phyloP scores from a whole-genome alignment of 2,329 filamentous ascomycete genomes.

The Xenosphaeropsis pyriputrescens region DNA sequence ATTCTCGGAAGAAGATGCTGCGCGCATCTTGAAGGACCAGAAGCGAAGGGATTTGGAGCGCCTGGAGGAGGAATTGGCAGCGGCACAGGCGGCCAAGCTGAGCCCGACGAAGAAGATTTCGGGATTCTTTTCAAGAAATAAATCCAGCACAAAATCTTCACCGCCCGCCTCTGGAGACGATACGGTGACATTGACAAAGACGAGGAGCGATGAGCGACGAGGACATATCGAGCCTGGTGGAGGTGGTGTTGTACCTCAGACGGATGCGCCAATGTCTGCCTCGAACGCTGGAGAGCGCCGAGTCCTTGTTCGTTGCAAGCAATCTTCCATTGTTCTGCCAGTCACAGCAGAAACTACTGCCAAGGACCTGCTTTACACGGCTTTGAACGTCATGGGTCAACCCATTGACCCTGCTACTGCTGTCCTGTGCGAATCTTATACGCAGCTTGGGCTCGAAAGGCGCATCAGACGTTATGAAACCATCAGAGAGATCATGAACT shows the following conservation, averaged over 20 bases:
- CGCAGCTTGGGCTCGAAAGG: constrained; percentile 63
- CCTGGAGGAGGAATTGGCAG: constrained; percentile 15
- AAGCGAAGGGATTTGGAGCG: constrained; percentile 18
- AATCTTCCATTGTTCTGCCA: constrained; percentile 54
- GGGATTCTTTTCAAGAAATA: constrained; percentile 15
- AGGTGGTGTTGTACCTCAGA: constrained; percentile 29
- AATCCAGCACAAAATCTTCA: constrained; percentile 6
- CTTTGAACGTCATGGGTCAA: constrained; percentile 47
- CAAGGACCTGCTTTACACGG: constrained; percentile 55
- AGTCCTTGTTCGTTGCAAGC: constrained; percentile 59
- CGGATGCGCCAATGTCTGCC: constrained; percentile 67
- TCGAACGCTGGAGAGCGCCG: constrained; percentile 66
- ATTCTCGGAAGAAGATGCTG: constrained; percentile 8
- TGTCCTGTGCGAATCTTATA: constrained; percentile 66
- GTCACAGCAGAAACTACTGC: constrained; percentile 63
- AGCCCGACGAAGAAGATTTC: constrained; percentile 12
- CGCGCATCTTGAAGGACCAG: constrained; percentile 13
- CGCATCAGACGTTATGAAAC: constrained; percentile 75
- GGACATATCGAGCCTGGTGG: constrained; percentile 13
- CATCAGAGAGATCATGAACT: constrained; percentile 78
- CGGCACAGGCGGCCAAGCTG: constrained; percentile 9
- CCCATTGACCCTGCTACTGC: constrained; percentile 48
- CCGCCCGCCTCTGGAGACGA: constrained; percentile 5
- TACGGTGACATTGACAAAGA: constrained; percentile 2
- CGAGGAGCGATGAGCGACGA: constrained; percentile 6